These are phyloP conservation scores for Gnetum montanum DNA, from an alignment of 75 land plant genomes.

Conservation along the genomic window DNA sequence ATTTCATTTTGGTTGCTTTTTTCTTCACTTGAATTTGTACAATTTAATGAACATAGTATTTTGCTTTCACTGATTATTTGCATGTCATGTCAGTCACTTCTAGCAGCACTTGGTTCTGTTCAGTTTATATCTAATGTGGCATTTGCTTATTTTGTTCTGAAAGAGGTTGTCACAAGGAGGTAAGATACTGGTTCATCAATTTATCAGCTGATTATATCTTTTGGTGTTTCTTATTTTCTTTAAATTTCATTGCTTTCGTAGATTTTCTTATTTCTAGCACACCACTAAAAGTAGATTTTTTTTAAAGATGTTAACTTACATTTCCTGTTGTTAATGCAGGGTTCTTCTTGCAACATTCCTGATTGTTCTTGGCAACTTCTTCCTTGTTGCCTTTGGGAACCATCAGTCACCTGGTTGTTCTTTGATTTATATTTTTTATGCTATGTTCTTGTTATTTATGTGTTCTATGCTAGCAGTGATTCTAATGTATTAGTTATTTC, in stretches of 20 bases:
- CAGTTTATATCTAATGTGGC: constrained; percentile 99
- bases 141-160: constrained; percentile 87
- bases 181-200: constrained; percentile 21
- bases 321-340: constrained; percentile 25
- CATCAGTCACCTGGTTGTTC: constrained; percentile 75
- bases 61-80: constrained; percentile 1
- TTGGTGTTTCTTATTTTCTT: neutral
- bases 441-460: neutral
- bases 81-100: constrained; percentile 74
- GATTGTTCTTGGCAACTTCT: constrained; percentile 86
- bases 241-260: no score
- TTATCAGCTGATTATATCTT: neutral
- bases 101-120: constrained; percentile 94
- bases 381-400: constrained; percentile 97
- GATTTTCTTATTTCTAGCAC: no score
- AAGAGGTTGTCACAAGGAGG: constrained; percentile 81
- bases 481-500: no score
- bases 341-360: constrained; percentile 78
- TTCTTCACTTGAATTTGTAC: no score
- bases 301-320: neutral
- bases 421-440: constrained; percentile 1
- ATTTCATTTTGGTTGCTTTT: no score
- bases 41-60: no score
- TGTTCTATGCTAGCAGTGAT: no score
- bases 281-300: neutral